Conservation (phyloP, 2,329 filamentous ascomycete genomes). For the Ophiostoma montium region DNA sequence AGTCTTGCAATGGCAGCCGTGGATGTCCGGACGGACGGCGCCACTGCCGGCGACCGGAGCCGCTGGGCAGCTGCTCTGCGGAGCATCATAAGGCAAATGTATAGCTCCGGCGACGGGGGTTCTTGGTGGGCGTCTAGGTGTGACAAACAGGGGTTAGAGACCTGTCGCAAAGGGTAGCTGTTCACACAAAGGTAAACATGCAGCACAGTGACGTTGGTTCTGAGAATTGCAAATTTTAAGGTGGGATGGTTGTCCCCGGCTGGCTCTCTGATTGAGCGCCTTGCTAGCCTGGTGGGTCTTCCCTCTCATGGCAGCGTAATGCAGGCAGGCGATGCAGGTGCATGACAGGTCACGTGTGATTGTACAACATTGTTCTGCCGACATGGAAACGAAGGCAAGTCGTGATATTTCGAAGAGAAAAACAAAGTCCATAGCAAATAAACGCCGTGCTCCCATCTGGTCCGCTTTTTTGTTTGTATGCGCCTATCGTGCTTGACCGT, state of each 20-base stretch:
- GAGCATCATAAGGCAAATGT: constrained; percentile 7
- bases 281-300: background rate
- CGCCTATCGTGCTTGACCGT: background rate
- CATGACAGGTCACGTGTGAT: too few relatives aligned
- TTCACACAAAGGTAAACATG: background rate
- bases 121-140: too few relatives aligned
- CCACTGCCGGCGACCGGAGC: constrained; percentile 8
- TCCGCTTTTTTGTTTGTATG: background rate
- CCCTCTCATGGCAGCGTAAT: background rate
- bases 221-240: constrained; percentile 2
- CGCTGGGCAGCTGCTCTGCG: constrained; percentile 9
- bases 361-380: background rate
- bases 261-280: background rate
- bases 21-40: background rate
- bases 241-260: background rate
- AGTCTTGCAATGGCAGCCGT: background rate
- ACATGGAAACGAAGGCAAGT: background rate
- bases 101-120: too few relatives aligned
- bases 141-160: too few relatives aligned
- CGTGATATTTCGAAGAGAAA: too few relatives aligned
- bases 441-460: background rate
- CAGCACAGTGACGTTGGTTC: background rate
- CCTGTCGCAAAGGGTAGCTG: too few relatives aligned
- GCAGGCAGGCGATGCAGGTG: too few relatives aligned
- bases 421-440: background rate